These are phyloP conservation scores for Lumnitzera racemosa DNA, from an alignment of 345 rosid genomes.

Conservation along the genomic window DNA sequence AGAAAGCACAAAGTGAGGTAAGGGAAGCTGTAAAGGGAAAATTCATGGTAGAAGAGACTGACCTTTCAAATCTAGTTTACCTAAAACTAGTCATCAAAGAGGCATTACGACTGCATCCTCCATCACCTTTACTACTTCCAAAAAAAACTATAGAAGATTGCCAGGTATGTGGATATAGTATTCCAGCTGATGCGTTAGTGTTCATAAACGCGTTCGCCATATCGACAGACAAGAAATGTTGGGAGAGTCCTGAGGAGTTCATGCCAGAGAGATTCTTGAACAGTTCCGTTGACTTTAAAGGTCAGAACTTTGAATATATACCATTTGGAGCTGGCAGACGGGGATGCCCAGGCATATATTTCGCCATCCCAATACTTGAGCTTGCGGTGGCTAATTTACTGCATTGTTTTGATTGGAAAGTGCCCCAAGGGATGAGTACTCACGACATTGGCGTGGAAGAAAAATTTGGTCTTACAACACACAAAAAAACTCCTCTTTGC, in stretches of 20 bases:
- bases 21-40: conserved; percentile 4
- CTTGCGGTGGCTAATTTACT: conserved; percentile 2
- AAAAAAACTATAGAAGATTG: background rate
- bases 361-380: background rate
- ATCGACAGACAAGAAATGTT: no score
- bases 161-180: no score
- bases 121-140: conserved; percentile 1
- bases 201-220: no score
- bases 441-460: conserved; percentile 3
- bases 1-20: conserved; percentile 9
- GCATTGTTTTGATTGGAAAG: conserved; percentile 1
- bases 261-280: no score
- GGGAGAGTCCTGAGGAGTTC: no score
- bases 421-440: conserved; percentile 4
- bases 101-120: conserved; percentile 5
- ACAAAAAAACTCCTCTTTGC: conserved; percentile 1
- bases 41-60: conserved; percentile 4
- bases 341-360: no score
- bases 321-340: no score
- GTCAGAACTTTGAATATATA: no score
- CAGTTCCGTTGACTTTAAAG: no score
- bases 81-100: conserved; percentile 4
- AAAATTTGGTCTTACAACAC: background rate
- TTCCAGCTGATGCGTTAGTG: no score
- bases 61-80: background rate